Conservation (phyloP, 2,329 filamentous ascomycete species). For the Cordyceps militaris region DNA sequence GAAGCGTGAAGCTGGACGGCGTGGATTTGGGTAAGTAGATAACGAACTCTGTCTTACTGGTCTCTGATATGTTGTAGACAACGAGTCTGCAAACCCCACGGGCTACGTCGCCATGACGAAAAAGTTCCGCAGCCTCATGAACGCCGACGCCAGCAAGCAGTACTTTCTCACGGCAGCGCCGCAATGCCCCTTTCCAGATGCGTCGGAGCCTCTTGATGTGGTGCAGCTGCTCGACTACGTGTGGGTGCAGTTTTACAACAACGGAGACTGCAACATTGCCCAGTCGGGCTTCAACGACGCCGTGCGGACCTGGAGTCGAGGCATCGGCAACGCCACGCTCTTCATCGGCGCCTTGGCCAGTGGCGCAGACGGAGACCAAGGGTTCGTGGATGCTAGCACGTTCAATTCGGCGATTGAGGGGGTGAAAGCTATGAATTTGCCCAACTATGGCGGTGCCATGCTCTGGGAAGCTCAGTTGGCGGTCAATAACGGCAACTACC, state of each 20-base stretch:
- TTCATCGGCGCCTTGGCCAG: conserved; percentile 52
- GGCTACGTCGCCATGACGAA: conserved; percentile 55
- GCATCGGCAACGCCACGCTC: conserved; percentile 52
- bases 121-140: conserved; percentile 46
- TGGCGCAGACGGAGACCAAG: conserved; percentile 40
- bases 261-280: conserved; percentile 48
- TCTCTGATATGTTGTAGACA: conserved; percentile 9
- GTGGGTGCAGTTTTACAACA: conserved; percentile 61
- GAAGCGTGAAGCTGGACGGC: conserved; percentile 56
- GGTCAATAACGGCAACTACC: conserved; percentile 1
- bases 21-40: conserved; percentile 49
- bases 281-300: conserved; percentile 49
- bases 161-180: conserved; percentile 57
- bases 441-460: conserved; percentile 59
- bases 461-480: conserved; percentile 38
- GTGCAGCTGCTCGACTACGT: conserved; percentile 44
- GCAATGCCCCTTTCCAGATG: conserved; percentile 59
- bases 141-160: conserved; percentile 37
- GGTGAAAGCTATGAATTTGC: conserved; percentile 42
- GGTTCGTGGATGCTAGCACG: conserved; percentile 40
- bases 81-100: conserved; percentile 55
- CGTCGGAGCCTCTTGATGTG: conserved; percentile 30
- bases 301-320: conserved; percentile 59
- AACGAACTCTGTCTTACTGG: too few relatives aligned
- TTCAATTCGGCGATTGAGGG: conserved; percentile 40